Evolutionary conservation across 2,329 filamentous ascomycete species (phyloP).

Genomic region (Thelonectria blattea): DNA sequence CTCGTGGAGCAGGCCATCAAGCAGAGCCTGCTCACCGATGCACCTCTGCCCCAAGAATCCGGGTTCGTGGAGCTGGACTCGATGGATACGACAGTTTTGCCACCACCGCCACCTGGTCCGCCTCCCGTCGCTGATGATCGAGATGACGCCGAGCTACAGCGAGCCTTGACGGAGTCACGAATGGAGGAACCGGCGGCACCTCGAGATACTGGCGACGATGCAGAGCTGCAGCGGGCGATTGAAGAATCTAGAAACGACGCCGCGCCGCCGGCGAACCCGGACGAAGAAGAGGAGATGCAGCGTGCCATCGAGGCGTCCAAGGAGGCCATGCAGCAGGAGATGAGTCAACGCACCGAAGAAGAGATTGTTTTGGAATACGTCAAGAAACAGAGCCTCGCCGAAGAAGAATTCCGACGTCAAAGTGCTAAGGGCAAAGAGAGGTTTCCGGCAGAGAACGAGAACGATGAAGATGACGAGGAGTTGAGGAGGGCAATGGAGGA

Average conservation of each 20-base stretch:
- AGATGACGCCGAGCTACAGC: slow-evolving; percentile 47
- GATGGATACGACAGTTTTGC: neutral
- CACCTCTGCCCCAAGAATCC: slow-evolving; percentile 26
- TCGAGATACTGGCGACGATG: slow-evolving; percentile 41
- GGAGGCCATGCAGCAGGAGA: slow-evolving; percentile 47
- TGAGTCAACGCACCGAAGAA: slow-evolving; percentile 63
- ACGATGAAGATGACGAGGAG: slow-evolving; percentile 65
- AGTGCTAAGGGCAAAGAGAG: slow-evolving; percentile 45
- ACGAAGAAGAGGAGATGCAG: slow-evolving; percentile 46
- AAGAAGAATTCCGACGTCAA: slow-evolving; percentile 60
- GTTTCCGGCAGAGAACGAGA: slow-evolving; percentile 40
- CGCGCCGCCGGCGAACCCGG: slow-evolving; percentile 37
- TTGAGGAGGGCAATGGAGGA: slow-evolving; percentile 60
- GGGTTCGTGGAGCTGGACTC: slow-evolving; percentile 27
- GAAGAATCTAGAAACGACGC: slow-evolving; percentile 47
- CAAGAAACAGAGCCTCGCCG: slow-evolving; percentile 74
- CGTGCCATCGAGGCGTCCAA: slow-evolving; percentile 49
- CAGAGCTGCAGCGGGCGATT: slow-evolving; percentile 48
- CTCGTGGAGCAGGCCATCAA: slow-evolving; percentile 63
- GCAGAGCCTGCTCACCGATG: slow-evolving; percentile 50
- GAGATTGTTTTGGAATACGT: slow-evolving; percentile 76
- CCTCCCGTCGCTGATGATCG: slow-evolving; percentile 21
- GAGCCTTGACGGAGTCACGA: slow-evolving; percentile 51
- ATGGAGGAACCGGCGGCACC: slow-evolving; percentile 30
- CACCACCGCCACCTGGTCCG: neutral